phyloP scores from a whole-genome alignment of 352 stramenopile species.

The Phytophthora pluvialis region DNA sequence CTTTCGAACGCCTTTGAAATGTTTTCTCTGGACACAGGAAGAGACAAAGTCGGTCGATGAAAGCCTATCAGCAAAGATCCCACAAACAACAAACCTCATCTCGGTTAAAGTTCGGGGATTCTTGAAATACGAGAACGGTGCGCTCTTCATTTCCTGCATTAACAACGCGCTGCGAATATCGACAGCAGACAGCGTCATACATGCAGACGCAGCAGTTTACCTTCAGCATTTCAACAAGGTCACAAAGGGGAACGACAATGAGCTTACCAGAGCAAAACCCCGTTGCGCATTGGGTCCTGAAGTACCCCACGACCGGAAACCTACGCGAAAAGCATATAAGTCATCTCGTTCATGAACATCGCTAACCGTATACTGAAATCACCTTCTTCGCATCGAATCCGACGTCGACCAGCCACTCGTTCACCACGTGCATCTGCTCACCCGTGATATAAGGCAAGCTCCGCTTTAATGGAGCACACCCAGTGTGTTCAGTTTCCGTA shows the following conservation, averaged over 20 bases:
- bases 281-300: constrained; percentile 48
- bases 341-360: not conserved
- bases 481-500: not conserved
- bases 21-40: constrained; percentile 37
- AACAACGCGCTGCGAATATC: constrained; percentile 14
- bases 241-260: not conserved
- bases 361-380: not conserved
- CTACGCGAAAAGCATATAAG: constrained; percentile 15
- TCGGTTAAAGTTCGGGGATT: constrained; percentile 28
- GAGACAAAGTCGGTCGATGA: not conserved
- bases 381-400: constrained; percentile 28
- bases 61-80: not conserved
- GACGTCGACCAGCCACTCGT: constrained; percentile 35
- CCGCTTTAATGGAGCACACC: constrained; percentile 21
- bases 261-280: constrained; percentile 44
- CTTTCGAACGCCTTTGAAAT: constrained; percentile 36
- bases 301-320: constrained; percentile 24
- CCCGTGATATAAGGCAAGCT: constrained; percentile 36
- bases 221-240: not conserved
- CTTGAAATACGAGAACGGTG: constrained; percentile 29
- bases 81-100: constrained; percentile 19
- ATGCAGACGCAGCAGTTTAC: not conserved
- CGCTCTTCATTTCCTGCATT: constrained; percentile 3
- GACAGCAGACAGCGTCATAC: not conserved
- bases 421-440: constrained; percentile 39